Evolutionary conservation across 108 stramenopile genomes (phyloP).

Genomic region (Cyclostephanos invisitatus): DNA sequence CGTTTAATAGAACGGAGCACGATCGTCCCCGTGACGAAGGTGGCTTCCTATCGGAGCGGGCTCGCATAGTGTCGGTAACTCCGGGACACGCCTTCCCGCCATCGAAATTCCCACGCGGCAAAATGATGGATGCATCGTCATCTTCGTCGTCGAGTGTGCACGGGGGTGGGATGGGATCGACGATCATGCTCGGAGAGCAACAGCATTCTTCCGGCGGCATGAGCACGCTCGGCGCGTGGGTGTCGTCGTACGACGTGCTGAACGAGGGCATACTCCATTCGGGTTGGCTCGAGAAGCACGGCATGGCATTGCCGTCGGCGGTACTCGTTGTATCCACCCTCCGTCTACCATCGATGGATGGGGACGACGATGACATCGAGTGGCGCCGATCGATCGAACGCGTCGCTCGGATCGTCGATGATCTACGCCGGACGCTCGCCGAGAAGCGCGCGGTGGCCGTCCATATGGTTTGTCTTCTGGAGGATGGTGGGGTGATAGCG

Average conservation of each 20-base stretch:
- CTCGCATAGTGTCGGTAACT: slow-evolving; percentile 59
- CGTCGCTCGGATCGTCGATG: slow-evolving; percentile 55
- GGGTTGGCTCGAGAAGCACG: slow-evolving; percentile 84
- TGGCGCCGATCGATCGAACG: slow-evolving; percentile 19
- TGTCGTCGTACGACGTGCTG: slow-evolving; percentile 36
- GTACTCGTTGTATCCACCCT: slow-evolving; percentile 67
- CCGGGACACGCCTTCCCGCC: slow-evolving; percentile 76
- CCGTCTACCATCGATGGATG: neutral
- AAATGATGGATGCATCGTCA: slow-evolving; percentile 3
- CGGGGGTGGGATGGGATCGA: neutral
- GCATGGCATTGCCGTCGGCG: slow-evolving; percentile 65
- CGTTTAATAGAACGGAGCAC: too few relatives aligned
- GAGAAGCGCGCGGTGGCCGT: slow-evolving; percentile 64
- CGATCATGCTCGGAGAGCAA: slow-evolving; percentile 1
- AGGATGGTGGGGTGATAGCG: neutral
- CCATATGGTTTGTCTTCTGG: slow-evolving; percentile 64
- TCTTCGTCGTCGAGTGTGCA: slow-evolving; percentile 1
- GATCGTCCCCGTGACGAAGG: too few relatives aligned
- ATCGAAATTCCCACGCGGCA: slow-evolving; percentile 69
- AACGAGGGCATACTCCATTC: slow-evolving; percentile 69
- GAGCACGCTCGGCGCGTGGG: slow-evolving; percentile 23
- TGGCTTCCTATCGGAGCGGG: too few relatives aligned
- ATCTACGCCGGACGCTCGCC: slow-evolving; percentile 56
- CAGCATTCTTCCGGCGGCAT: slow-evolving; percentile 1
- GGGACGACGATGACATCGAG: slow-evolving; percentile 6